Conservation (phyloP, 768 basidiomycete species). For the Lactifluus piperatus region DNA sequence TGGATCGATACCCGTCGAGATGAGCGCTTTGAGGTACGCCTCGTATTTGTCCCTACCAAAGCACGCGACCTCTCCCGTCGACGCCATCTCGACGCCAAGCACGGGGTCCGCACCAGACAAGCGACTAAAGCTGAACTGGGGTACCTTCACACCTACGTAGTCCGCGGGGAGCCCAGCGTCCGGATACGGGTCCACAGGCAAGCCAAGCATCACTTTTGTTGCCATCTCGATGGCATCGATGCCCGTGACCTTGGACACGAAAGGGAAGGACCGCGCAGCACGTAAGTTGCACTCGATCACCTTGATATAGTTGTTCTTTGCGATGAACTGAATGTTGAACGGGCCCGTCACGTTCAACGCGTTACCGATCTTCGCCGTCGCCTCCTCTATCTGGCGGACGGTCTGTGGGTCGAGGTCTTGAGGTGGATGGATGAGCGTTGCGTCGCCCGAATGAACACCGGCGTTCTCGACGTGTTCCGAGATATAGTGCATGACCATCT, state of each 20-base stretch:
- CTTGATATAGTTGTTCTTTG: constrained; percentile 99
- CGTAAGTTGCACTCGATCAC: constrained; percentile 99
- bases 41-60: constrained; percentile 98
- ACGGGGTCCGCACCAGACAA: constrained; percentile 96
- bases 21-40: constrained; percentile 93
- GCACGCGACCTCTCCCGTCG: constrained; percentile 98
- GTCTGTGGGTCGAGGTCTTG: constrained; percentile 98
- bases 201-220: constrained; percentile 94
- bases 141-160: constrained; percentile 98
- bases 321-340: constrained; percentile 99
- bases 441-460: constrained; percentile 97
- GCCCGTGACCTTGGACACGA: constrained; percentile 97
- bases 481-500: constrained; percentile 99
- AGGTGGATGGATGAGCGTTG: constrained; percentile 94
- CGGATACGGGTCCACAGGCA: constrained; percentile 87
- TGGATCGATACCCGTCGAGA: constrained; percentile 89
- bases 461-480: constrained; percentile 99
- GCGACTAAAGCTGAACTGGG: constrained; percentile 98
- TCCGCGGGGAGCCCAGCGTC: constrained; percentile 78
- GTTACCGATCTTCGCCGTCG: constrained; percentile 94
- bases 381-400: constrained; percentile 92
- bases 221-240: constrained; percentile 98
- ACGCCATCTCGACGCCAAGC: constrained; percentile 98
- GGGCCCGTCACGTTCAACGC: constrained; percentile 97
- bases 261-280: constrained; percentile 96